Percentiles rank a stretch among this genome's conserved stretches.
Conservation (phyloP, 2,329 filamentous ascomycete genomes). For the Penicillium sp. region DNA sequence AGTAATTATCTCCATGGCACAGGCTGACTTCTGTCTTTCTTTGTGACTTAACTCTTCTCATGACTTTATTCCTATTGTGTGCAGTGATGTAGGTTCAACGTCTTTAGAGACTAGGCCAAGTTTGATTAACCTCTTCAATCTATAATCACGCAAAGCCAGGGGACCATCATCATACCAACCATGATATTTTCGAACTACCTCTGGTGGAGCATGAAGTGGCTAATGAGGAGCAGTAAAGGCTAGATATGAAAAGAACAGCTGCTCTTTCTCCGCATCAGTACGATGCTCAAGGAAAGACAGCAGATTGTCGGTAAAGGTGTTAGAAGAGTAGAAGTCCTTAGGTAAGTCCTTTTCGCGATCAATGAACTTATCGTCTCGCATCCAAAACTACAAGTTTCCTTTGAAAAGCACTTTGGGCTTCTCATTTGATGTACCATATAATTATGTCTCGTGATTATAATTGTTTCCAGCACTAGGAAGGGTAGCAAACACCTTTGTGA, state of each 20-base stretch:
- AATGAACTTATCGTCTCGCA: background rate
- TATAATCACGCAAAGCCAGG: slow-evolving; percentile 42
- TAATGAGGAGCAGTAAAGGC: slow-evolving; percentile 52
- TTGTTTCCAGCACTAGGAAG: slow-evolving; percentile 32
- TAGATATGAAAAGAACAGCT: slow-evolving; percentile 48
- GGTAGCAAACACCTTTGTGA: slow-evolving; percentile 26
- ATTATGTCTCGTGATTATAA: slow-evolving; percentile 18
- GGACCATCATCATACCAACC: slow-evolving; percentile 51
- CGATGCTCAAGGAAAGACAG: slow-evolving; percentile 26
- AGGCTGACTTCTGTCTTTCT: slow-evolving; percentile 38
- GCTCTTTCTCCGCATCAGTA: slow-evolving; percentile 31
- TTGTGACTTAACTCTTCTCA: slow-evolving; percentile 39
- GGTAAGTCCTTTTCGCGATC: background rate
- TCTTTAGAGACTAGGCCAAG: slow-evolving; percentile 41
- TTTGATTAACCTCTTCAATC: slow-evolving; percentile 45
- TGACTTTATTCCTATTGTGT: no score
- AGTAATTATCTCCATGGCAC: slow-evolving; percentile 50
- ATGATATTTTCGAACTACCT: slow-evolving; percentile 46
- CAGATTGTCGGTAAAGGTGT: background rate
- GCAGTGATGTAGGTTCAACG: slow-evolving; percentile 42
- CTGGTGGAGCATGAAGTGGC: slow-evolving; percentile 49
- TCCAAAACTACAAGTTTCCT: no score
- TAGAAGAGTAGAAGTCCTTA: background rate
- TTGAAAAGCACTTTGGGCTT: no score
- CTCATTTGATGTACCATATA: no score